A percentile compares a stretch with the other conserved stretches of the same genome.
phyloP scores from a whole-genome alignment of 208 protist genomes.

The Crithidia expoeki region DNA sequence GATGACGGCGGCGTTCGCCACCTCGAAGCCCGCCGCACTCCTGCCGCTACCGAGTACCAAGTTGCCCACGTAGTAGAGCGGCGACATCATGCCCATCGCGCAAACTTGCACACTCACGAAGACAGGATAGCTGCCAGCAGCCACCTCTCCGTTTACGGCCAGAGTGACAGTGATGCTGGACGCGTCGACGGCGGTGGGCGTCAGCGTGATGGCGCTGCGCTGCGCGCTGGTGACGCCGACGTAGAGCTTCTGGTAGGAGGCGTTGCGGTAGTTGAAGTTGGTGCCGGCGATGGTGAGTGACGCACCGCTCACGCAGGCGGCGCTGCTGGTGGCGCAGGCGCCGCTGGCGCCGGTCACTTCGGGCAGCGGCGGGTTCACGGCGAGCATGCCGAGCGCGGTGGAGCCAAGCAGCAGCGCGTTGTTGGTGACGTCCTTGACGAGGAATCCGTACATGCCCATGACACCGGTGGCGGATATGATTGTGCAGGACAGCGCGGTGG shows the following conservation, averaged over 20 bases:
- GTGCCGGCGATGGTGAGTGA: conserved; percentile 28
- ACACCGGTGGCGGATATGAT: conserved; percentile 22
- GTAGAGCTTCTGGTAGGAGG: conserved; percentile 34
- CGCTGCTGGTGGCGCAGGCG: conserved; percentile 33
- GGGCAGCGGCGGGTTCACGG: conserved; percentile 40
- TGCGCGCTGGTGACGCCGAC: conserved; percentile 28
- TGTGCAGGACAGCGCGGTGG: conserved; percentile 32
- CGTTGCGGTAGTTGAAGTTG: conserved; percentile 37
- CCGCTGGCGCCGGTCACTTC: conserved; percentile 30
- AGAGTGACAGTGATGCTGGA: conserved; percentile 24
- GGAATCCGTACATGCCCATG: conserved; percentile 47
- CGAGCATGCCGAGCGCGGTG: conserved; percentile 22
- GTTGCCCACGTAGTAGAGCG: conserved; percentile 26
- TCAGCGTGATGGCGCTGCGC: conserved; percentile 26
- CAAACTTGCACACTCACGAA: conserved; percentile 37
- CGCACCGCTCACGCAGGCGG: conserved; percentile 31
- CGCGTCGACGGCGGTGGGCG: conserved; percentile 8
- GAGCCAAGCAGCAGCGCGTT: conserved; percentile 32
- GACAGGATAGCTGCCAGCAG: conserved; percentile 28
- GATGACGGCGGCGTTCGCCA: conserved; percentile 1
- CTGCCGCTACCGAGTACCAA: conserved; percentile 21
- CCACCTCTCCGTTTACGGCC: not conserved
- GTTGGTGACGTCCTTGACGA: conserved; percentile 30
- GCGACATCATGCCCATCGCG: conserved; percentile 31
- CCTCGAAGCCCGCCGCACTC: conserved; percentile 16